Evolutionary conservation across 2,329 filamentous ascomycete species (phyloP).

Genomic region (Colletotrichum lentis): DNA sequence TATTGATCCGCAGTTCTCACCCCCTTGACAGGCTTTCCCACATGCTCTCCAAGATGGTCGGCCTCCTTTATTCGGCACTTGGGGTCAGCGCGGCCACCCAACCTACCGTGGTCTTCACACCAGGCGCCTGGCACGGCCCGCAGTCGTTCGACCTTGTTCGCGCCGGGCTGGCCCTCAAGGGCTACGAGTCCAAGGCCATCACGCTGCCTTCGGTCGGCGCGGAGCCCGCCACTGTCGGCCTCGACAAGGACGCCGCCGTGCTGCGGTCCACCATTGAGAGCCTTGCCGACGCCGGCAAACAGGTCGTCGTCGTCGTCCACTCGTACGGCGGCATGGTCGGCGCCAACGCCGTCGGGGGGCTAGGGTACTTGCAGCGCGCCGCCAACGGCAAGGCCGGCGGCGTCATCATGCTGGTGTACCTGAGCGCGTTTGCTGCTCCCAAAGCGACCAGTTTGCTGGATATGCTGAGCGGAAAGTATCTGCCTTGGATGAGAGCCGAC

Average conservation of each 20-base stretch:
- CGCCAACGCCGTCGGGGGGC: constrained; percentile 48
- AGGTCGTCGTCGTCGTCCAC: constrained; percentile 54
- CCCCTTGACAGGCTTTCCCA: background rate
- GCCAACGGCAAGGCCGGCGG: constrained; percentile 48
- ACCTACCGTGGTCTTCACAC: constrained; percentile 48
- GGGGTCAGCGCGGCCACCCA: constrained; percentile 23
- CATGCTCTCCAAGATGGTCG: constrained; percentile 23
- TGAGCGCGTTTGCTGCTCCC: constrained; percentile 46
- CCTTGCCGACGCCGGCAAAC: constrained; percentile 48
- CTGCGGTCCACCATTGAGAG: constrained; percentile 43
- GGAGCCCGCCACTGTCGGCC: constrained; percentile 41
- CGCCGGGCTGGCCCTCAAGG: constrained; percentile 44
- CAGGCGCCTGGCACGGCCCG: constrained; percentile 51
- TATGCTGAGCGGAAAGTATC: constrained; percentile 39
- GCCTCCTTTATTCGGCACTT: constrained; percentile 15
- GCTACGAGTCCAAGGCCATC: constrained; percentile 46
- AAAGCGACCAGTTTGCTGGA: constrained; percentile 40
- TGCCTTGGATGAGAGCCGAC: constrained; percentile 44
- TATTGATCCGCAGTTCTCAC: constrained; percentile 10
- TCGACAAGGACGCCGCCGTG: constrained; percentile 45
- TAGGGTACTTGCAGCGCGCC: constrained; percentile 47
- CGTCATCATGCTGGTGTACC: constrained; percentile 49
- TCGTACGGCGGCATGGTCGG: constrained; percentile 55
- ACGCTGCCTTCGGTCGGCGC: constrained; percentile 47
- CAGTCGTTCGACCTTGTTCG: constrained; percentile 45